These are phyloP conservation scores for Lactarius psammicola DNA, from an alignment of 768 basidiomycete species.

Conservation along the genomic window DNA sequence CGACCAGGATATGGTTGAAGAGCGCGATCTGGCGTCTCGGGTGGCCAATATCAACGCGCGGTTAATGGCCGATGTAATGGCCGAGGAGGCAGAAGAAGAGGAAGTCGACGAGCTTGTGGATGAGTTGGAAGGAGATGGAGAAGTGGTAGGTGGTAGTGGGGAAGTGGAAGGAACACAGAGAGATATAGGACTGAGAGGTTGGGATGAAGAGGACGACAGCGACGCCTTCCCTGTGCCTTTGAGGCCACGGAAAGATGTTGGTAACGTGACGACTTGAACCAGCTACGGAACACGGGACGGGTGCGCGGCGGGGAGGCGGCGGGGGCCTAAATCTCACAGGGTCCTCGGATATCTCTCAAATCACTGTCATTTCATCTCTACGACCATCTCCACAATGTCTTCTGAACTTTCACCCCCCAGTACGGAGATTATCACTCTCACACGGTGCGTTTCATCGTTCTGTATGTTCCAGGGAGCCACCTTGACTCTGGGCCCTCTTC, in stretches of 20 bases:
- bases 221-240: constrained; percentile 67
- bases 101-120: constrained; percentile 39
- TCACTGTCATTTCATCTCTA: constrained; percentile 15
- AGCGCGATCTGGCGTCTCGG: constrained; percentile 48
- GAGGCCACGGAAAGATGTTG: constrained; percentile 66
- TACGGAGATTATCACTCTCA: constrained; percentile 90
- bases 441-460: constrained; percentile 56
- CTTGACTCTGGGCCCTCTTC: background rate
- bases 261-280: constrained; percentile 47
- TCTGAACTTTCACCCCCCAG: constrained; percentile 64
- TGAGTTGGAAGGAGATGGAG: constrained; percentile 37
- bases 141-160: constrained; percentile 28
- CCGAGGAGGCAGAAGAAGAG: constrained; percentile 50
- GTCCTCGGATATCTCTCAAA: constrained; percentile 20
- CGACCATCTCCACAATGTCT: constrained; percentile 29
- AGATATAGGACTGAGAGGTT: constrained; percentile 12
- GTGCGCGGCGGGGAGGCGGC: background rate
- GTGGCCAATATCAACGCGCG: constrained; percentile 79
- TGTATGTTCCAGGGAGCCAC: constrained; percentile 12
- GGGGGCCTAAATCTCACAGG: constrained; percentile 10
- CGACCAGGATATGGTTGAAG: constrained; percentile 15
- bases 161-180: background rate
- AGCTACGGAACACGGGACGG: background rate
- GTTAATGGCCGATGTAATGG: constrained; percentile 71
- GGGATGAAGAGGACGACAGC: constrained; percentile 60